A percentile compares a stretch with the other conserved stretches of the same genome.
These are phyloP conservation scores for Wickerhamiella bombiphila DNA, from an alignment of 805 yeast genomes.

Conservation along the genomic window DNA sequence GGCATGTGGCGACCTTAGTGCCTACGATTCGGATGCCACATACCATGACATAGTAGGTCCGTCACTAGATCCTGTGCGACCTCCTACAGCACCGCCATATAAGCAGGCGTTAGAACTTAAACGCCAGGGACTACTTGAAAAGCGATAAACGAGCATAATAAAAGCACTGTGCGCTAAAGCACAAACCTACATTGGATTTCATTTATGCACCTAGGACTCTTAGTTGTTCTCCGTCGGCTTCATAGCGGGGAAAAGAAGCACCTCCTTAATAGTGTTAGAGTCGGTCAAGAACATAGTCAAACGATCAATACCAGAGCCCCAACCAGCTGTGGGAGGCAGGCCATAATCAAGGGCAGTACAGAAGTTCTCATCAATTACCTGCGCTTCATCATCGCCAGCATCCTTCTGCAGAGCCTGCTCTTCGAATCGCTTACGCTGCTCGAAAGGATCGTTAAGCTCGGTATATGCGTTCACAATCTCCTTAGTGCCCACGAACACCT, in stretches of 20 bases:
- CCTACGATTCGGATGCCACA: constrained; percentile 91
- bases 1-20: constrained; percentile 85
- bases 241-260: constrained; percentile 93
- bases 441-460: constrained; percentile 97
- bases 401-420: constrained; percentile 98
- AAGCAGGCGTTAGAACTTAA: constrained; percentile 81
- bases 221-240: constrained; percentile 57
- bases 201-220: neutral
- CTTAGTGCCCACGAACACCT: constrained; percentile 95
- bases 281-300: constrained; percentile 95
- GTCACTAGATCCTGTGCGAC: constrained; percentile 81
- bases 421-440: constrained; percentile 93
- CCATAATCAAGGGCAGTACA: constrained; percentile 97
- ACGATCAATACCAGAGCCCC: constrained; percentile 99
- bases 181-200: neutral
- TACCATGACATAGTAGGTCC: constrained; percentile 37
- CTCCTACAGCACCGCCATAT: constrained; percentile 95
- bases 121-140: constrained; percentile 41
- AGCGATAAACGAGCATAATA: neutral
- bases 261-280: constrained; percentile 95
- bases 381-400: constrained; percentile 99
- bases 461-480: constrained; percentile 98
- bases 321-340: constrained; percentile 98
- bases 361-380: constrained; percentile 89
- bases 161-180: too few relatives aligned